These are phyloP conservation scores for Triadica sebifera DNA, from an alignment of 345 rosid genomes.

Conservation along the genomic window DNA sequence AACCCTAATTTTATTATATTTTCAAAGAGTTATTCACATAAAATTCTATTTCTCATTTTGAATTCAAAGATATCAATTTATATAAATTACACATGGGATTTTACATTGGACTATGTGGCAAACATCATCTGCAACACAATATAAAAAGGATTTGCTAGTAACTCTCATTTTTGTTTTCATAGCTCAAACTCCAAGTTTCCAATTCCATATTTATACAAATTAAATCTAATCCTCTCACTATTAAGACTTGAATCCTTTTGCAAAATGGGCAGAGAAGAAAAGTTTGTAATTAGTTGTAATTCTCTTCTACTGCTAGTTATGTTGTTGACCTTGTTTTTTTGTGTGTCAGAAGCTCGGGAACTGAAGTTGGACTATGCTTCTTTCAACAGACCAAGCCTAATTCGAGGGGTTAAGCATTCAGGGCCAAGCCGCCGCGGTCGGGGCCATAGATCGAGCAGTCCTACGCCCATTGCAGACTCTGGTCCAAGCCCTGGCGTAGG, in stretches of 20 bases:
- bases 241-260: too few relatives aligned
- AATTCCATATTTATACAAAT: too few relatives aligned
- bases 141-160: not conserved
- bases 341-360: constrained; percentile 4
- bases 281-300: not conserved
- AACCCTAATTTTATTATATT: too few relatives aligned
- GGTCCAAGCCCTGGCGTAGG: constrained; percentile 42
- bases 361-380: constrained; percentile 1
- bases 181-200: constrained; percentile 4
- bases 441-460: constrained; percentile 19
- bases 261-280: constrained; percentile 3
- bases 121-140: too few relatives aligned
- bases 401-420: constrained; percentile 19
- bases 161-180: not conserved
- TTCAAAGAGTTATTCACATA: too few relatives aligned
- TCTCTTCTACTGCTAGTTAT: not conserved
- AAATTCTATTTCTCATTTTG: too few relatives aligned
- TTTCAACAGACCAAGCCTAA: not conserved
- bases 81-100: too few relatives aligned
- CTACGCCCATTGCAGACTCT: constrained; percentile 9
- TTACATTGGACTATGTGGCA: too few relatives aligned
- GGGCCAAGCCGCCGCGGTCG: constrained; percentile 39
- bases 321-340: not conserved
- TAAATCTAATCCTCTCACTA: too few relatives aligned
- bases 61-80: too few relatives aligned